phyloP scores from a whole-genome alignment of 805 yeast species.

The Candida nitratophila region DNA sequence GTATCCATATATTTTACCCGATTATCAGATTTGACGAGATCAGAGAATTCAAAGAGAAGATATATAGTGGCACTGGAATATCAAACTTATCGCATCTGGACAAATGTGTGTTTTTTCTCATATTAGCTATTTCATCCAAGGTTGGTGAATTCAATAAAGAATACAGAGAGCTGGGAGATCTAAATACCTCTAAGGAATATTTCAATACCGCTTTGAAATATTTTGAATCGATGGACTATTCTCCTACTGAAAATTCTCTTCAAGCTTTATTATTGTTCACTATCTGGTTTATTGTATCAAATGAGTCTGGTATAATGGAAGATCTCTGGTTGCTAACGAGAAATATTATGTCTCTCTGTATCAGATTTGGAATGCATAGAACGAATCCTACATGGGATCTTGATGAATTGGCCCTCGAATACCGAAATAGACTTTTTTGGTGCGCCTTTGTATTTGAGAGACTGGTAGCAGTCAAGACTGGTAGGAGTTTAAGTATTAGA shows the following conservation, averaged over 20 bases:
- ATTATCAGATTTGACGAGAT: neutral
- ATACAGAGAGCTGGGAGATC: neutral
- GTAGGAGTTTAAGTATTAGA: conserved; percentile 2
- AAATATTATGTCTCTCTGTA: neutral
- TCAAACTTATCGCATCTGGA: neutral
- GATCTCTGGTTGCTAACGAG: conserved; percentile 1
- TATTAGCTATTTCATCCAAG: conserved; percentile 1
- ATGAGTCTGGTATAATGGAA: neutral
- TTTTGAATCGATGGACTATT: neutral
- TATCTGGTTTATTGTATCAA: neutral
- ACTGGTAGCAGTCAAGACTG: conserved; percentile 2
- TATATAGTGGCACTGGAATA: too few species aligned
- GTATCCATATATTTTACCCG: conserved; percentile 2
- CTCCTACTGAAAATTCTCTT: neutral
- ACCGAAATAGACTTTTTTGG: conserved; percentile 2
- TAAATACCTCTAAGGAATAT: neutral
- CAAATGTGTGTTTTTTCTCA: neutral
- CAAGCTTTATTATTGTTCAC: neutral
- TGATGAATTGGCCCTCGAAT: neutral
- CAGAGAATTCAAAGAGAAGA: neutral
- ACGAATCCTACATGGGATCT: neutral
- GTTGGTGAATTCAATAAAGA: neutral
- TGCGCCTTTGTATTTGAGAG: conserved; percentile 2
- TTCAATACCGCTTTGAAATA: conserved; percentile 2
- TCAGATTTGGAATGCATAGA: conserved; percentile 2